Percentiles rank a stretch among this genome's conserved stretches.
Evolutionary conservation across 805 yeast species (phyloP).

Genomic region (Candida xiaguanensis): DNA sequence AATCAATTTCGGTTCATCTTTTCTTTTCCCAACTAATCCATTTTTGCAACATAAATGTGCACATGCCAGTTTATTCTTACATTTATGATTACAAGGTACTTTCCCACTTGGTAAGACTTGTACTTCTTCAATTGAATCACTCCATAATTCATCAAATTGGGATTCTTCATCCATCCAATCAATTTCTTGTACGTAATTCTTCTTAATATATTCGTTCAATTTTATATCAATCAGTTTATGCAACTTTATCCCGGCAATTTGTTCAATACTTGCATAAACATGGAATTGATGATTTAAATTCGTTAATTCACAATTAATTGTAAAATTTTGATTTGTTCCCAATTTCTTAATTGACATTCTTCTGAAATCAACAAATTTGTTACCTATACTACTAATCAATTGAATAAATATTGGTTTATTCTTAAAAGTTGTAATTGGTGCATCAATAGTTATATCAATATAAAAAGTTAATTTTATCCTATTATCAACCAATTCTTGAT

Average conservation of each 20-base stretch:
- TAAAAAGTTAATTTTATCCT: conserved; percentile 1
- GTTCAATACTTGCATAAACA: conserved; percentile 34
- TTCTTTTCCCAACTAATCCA: conserved; percentile 20
- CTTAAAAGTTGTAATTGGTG: conserved; percentile 24
- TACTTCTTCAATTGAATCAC: neutral
- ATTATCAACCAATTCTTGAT: conserved; percentile 1
- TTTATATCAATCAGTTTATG: neutral
- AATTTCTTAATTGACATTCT: conserved; percentile 28
- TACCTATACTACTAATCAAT: conserved; percentile 22
- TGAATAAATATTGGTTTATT: conserved; percentile 27
- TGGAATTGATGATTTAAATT: conserved; percentile 18
- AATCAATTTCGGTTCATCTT: neutral
- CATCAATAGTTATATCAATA: conserved; percentile 1
- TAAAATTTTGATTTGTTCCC: conserved; percentile 20
- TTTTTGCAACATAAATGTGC: conserved; percentile 48
- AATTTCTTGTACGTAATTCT: conserved; percentile 1
- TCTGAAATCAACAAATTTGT: conserved; percentile 41
- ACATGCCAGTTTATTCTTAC: conserved; percentile 37
- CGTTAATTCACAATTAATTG: conserved; percentile 17
- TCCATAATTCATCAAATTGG: conserved; percentile 4
- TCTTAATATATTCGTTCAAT: neutral
- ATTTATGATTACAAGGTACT: conserved; percentile 39
- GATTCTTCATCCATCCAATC: conserved; percentile 4
- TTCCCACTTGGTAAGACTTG: conserved; percentile 22
- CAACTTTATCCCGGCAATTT: conserved; percentile 27